Evolutionary conservation across 306 rosid species (phyloP).

Genomic region (Gastrolobium bilobum): DNA sequence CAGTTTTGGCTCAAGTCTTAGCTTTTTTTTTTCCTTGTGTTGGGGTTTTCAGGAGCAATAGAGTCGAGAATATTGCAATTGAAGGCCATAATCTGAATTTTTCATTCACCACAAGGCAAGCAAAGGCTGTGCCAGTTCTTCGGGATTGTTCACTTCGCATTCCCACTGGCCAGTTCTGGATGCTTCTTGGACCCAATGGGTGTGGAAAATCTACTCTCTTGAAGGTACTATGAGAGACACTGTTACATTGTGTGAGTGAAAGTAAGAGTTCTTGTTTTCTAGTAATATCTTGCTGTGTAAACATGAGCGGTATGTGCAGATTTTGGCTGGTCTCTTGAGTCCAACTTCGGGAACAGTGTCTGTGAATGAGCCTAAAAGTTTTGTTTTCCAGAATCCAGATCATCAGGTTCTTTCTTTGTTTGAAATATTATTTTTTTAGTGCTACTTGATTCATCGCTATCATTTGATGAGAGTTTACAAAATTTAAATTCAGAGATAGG

Average conservation of each 20-base stretch:
- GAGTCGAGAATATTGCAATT: slow-evolving; percentile 61
- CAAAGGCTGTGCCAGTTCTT: slow-evolving; percentile 63
- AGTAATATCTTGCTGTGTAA: slow-evolving; percentile 7
- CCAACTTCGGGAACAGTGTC: slow-evolving; percentile 68
- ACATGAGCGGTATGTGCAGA: slow-evolving; percentile 52
- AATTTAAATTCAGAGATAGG: background rate
- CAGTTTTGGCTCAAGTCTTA: slow-evolving; percentile 23
- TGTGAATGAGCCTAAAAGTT: slow-evolving; percentile 74
- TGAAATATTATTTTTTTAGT: background rate
- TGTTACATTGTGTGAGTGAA: background rate
- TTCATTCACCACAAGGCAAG: slow-evolving; percentile 66
- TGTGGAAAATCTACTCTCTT: slow-evolving; percentile 91
- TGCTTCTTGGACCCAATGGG: slow-evolving; percentile 95
- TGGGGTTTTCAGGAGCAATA: slow-evolving; percentile 50
- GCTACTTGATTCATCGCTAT: slow-evolving; percentile 36
- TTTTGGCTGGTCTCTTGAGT: slow-evolving; percentile 85
- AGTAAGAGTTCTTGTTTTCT: background rate
- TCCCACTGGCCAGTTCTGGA: slow-evolving; percentile 90
- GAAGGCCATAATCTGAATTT: slow-evolving; percentile 69
- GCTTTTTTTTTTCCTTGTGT: background rate
- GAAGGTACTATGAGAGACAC: slow-evolving; percentile 60
- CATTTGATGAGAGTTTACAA: background rate
- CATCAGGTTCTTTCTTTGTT: slow-evolving; percentile 65
- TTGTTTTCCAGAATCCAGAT: slow-evolving; percentile 89
- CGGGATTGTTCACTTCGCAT: slow-evolving; percentile 78